Evolutionary conservation across 2,329 filamentous ascomycete genomes (phyloP).

Genomic region (Ceratocystis papillata): DNA sequence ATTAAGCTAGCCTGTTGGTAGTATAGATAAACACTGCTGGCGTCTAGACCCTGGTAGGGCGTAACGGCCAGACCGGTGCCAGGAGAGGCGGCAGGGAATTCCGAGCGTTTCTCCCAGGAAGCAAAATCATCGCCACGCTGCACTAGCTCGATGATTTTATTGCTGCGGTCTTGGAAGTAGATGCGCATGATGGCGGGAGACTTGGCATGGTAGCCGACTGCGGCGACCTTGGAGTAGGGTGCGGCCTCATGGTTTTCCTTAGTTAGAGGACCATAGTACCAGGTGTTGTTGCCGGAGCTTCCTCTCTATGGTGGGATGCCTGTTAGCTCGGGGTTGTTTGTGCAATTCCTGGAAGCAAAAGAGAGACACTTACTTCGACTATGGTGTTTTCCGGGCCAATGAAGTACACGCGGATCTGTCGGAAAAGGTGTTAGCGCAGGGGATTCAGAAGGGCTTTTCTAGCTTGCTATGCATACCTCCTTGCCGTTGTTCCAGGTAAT

Average conservation of each 20-base stretch:
- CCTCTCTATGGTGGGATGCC: conserved; percentile 14
- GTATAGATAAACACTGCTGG: conserved; percentile 21
- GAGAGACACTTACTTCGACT: conserved; percentile 17
- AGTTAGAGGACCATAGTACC: conserved; percentile 23
- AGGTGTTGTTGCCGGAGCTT: conserved; percentile 22
- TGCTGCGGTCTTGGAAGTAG: conserved; percentile 23
- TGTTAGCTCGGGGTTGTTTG: not conserved
- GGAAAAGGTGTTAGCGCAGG: not conserved
- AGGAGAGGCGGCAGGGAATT: conserved; percentile 22
- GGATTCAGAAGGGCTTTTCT: too few species aligned
- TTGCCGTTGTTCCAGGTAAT: conserved; percentile 25
- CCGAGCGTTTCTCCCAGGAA: conserved; percentile 20
- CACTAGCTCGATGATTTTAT: conserved; percentile 23
- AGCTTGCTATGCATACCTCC: conserved; percentile 8
- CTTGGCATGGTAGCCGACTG: conserved; percentile 23
- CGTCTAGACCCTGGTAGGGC: conserved; percentile 20
- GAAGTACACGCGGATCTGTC: conserved; percentile 23
- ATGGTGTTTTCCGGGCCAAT: conserved; percentile 22
- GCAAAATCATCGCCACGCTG: conserved; percentile 24
- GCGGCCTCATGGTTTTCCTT: conserved; percentile 19
- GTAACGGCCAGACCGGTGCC: conserved; percentile 23
- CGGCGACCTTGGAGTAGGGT: conserved; percentile 23
- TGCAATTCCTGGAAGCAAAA: not conserved
- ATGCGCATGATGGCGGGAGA: conserved; percentile 22
- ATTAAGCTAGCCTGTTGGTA: conserved; percentile 22